These are phyloP conservation scores for Rosellinia necatrix DNA, from an alignment of 2,329 filamentous ascomycete species.

Conservation along the genomic window DNA sequence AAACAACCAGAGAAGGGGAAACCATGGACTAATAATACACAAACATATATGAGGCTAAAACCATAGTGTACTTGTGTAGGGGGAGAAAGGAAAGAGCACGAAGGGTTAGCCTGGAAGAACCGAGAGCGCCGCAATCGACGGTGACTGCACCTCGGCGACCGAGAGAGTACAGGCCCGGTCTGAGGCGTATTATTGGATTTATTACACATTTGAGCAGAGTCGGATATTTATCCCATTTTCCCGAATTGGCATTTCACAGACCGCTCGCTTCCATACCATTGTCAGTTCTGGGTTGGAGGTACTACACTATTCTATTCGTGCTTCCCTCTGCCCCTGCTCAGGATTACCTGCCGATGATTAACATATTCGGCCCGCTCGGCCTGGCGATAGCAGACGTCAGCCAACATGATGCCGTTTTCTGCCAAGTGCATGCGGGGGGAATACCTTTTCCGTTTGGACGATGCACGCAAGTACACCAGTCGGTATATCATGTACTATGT, in stretches of 20 bases:
- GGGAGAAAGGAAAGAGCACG: no score
- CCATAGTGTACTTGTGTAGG: no score
- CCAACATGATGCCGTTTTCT: background rate
- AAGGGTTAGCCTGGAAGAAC: no score
- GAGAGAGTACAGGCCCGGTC: no score
- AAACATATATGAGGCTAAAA: background rate
- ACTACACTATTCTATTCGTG: conserved; percentile 2
- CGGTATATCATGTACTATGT: background rate
- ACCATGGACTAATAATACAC: background rate
- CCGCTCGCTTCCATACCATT: background rate
- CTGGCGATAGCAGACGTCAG: conserved; percentile 16
- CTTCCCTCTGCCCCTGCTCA: conserved; percentile 6
- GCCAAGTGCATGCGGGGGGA: conserved; percentile 10
- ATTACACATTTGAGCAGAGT: background rate
- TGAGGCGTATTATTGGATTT: no score
- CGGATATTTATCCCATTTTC: conserved; percentile 5
- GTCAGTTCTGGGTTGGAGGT: background rate
- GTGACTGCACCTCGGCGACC: no score
- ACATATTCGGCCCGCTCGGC: conserved; percentile 20
- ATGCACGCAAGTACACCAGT: background rate
- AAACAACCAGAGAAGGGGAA: background rate
- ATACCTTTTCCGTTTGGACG: conserved; percentile 20
- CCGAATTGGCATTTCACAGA: background rate
- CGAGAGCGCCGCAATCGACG: no score
- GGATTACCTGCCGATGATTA: conserved; percentile 22